Conservation (phyloP, 2,329 filamentous ascomycete genomes). For the Metarhizium guizhouense region DNA sequence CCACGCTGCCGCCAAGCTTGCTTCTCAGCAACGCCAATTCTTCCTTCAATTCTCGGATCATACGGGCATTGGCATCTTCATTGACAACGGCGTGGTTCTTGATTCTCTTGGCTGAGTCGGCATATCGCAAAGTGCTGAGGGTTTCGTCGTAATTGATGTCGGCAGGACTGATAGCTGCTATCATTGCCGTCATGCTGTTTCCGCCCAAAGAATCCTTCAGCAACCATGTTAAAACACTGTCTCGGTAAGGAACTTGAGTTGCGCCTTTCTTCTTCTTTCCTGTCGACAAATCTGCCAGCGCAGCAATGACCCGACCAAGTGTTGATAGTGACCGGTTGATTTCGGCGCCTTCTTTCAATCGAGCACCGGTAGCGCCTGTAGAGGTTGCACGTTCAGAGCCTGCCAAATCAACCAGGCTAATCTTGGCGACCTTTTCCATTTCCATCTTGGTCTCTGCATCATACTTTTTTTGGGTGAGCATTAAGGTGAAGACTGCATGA, state of each 20-base stretch:
- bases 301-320: constrained; percentile 92
- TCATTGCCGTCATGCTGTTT: constrained; percentile 99
- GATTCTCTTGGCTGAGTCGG: constrained; percentile 95
- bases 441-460: constrained; percentile 94
- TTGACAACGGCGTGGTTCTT: constrained; percentile 99
- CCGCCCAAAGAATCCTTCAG: constrained; percentile 94
- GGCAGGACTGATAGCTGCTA: constrained; percentile 93
- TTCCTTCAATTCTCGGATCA: constrained; percentile 97
- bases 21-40: constrained; percentile 78
- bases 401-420: constrained; percentile 93
- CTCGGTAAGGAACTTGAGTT: constrained; percentile 85
- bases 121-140: constrained; percentile 87
- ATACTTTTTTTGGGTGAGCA: constrained; percentile 85
- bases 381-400: constrained; percentile 97
- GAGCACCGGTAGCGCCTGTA: constrained; percentile 88
- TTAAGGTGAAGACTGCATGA: constrained; percentile 95
- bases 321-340: constrained; percentile 97
- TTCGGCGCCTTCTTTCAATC: constrained; percentile 94
- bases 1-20: constrained; percentile 60
- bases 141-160: constrained; percentile 99
- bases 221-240: constrained; percentile 93
- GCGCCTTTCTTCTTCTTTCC: constrained; percentile 72
- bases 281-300: constrained; percentile 81
- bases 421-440: constrained; percentile 95
- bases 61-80: constrained; percentile 95